Evolutionary conservation across 176 grass and related monocot genomes (phyloP).

Genomic region (Puya raimondii): DNA sequence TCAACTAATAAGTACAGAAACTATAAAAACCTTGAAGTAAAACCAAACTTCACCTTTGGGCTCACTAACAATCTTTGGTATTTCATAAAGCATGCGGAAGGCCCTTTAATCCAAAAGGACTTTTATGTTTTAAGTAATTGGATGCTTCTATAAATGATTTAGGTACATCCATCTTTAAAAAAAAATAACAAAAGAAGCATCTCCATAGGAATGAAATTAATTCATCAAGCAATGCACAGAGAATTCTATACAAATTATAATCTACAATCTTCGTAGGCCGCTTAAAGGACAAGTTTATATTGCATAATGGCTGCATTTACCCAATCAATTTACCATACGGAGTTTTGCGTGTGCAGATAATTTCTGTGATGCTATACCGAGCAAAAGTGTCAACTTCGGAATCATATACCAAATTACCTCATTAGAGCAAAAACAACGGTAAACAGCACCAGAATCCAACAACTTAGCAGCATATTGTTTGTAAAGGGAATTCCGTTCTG

Average conservation of each 20-base stretch:
- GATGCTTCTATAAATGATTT: too few species aligned
- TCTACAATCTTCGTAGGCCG: background rate
- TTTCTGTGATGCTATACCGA: background rate
- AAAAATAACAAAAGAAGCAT: background rate
- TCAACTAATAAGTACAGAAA: background rate
- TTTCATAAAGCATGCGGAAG: too few species aligned
- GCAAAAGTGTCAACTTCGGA: background rate
- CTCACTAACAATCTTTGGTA: too few species aligned
- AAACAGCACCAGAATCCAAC: constrained; percentile 75
- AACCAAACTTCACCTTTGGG: too few species aligned
- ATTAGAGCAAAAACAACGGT: constrained; percentile 82
- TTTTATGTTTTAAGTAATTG: too few species aligned
- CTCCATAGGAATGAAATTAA: background rate
- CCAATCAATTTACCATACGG: too few species aligned
- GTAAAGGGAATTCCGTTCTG: constrained; percentile 79
- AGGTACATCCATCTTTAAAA: background rate
- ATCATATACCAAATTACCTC: constrained; percentile 35
- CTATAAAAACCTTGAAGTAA: background rate
- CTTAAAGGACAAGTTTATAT: too few species aligned
- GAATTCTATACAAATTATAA: background rate
- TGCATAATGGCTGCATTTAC: too few species aligned
- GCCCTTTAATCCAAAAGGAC: too few species aligned
- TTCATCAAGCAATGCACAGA: background rate
- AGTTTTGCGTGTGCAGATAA: background rate
- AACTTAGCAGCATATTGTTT: constrained; percentile 75